Evolutionary conservation across 1,284 basidiomycete species (phyloP).

Genomic region (Irpex sp.): DNA sequence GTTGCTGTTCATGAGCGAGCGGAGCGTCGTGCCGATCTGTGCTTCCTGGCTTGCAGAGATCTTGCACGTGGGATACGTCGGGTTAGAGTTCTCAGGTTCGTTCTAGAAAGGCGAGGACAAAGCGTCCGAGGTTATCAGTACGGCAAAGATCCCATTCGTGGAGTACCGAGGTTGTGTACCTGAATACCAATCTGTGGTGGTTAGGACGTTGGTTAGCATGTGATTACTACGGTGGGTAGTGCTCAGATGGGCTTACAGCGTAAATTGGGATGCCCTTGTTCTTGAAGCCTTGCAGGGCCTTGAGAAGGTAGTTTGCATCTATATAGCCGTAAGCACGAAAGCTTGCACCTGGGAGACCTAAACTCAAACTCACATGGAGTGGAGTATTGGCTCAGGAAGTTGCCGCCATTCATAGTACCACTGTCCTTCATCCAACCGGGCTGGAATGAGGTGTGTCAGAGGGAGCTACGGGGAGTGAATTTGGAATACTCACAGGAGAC

Average conservation of each 20-base stretch:
- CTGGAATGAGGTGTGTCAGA: conserved; percentile 20
- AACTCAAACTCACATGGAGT: conserved; percentile 30
- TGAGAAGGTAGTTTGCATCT: conserved; percentile 48
- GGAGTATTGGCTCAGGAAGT: conserved; percentile 33
- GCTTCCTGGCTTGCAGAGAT: conserved; percentile 39
- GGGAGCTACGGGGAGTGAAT: too few species aligned
- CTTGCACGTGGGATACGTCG: conserved; percentile 41
- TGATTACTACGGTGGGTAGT: not conserved
- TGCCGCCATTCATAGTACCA: conserved; percentile 34
- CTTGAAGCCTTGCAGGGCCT: conserved; percentile 42
- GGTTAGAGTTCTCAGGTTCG: conserved; percentile 44
- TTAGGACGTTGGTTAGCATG: not conserved
- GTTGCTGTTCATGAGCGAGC: conserved; percentile 41
- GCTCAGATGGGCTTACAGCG: conserved; percentile 19
- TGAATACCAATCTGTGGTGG: conserved; percentile 35
- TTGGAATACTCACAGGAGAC: conserved; percentile 49
- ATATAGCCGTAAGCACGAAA: not conserved
- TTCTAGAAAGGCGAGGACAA: conserved; percentile 32
- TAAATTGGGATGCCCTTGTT: conserved; percentile 40
- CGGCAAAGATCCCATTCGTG: conserved; percentile 36
- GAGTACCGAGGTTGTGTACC: conserved; percentile 23
- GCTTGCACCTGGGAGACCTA: not conserved
- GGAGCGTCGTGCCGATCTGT: conserved; percentile 36
- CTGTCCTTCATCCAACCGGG: conserved; percentile 53
- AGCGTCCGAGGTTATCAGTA: not conserved